A percentile compares a stretch with the other conserved stretches of the same genome.
Conservation (phyloP, 345 rosid species). For the Boechera retrofracta region DNA sequence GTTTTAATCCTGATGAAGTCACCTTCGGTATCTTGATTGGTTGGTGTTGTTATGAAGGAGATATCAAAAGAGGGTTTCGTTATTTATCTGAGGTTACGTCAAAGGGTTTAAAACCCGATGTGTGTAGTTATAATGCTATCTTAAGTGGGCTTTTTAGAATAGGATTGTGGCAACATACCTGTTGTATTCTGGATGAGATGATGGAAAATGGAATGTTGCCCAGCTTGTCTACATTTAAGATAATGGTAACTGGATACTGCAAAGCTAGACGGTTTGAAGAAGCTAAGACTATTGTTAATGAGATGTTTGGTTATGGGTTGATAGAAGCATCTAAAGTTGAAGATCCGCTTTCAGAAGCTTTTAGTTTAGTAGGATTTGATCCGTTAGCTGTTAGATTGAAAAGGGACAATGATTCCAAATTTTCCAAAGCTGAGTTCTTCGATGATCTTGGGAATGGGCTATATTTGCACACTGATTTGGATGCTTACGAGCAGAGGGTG, state of each 20-base stretch:
- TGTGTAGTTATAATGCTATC: constrained; percentile 52
- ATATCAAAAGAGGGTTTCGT: constrained; percentile 54
- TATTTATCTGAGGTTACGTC: constrained; percentile 60
- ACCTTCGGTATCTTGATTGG: constrained; percentile 77
- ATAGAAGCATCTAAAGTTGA: constrained; percentile 54
- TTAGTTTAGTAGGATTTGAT: constrained; percentile 60
- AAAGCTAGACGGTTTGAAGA: constrained; percentile 74
- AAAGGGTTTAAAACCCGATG: constrained; percentile 61
- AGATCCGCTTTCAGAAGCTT: constrained; percentile 68
- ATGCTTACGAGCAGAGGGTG: constrained; percentile 61
- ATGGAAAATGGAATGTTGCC: constrained; percentile 50
- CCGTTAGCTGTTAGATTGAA: constrained; percentile 67
- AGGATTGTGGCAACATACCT: constrained; percentile 63
- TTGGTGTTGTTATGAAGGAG: constrained; percentile 68
- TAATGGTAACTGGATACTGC: constrained; percentile 75
- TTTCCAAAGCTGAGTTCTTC: constrained; percentile 68
- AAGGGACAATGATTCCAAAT: constrained; percentile 64
- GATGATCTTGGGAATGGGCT: constrained; percentile 87
- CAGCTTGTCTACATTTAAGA: constrained; percentile 53
- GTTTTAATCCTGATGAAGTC: constrained; percentile 60
- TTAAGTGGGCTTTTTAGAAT: constrained; percentile 60
- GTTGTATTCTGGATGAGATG: constrained; percentile 64
- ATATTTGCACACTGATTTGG: constrained; percentile 68
- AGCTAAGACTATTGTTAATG: constrained; percentile 52
- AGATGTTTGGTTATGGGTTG: constrained; percentile 62